phyloP scores from a whole-genome alignment of 345 rosid species.

The Eucalyptus camaldulensis region DNA sequence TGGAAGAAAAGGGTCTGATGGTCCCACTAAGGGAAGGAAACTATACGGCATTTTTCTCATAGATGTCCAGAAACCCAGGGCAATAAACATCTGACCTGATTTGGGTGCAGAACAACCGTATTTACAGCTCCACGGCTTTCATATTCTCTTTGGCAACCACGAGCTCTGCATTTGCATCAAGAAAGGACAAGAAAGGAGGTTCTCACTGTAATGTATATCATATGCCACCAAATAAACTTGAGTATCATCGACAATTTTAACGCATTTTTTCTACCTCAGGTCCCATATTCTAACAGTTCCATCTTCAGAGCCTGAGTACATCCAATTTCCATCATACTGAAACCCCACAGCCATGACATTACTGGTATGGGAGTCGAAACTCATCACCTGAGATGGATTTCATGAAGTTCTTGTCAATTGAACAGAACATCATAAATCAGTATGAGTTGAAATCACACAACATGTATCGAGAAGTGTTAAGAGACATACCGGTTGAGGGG shows the following conservation, averaged over 20 bases:
- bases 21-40: background rate
- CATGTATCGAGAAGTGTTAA: background rate
- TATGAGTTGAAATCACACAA: background rate
- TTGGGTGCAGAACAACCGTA: conserved; percentile 90
- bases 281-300: conserved; percentile 98
- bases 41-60: background rate
- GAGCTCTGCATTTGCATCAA: conserved; percentile 55
- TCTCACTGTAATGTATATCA: background rate
- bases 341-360: conserved; percentile 98
- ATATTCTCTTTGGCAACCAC: conserved; percentile 94
- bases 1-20: background rate
- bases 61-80: background rate
- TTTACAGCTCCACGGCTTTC: conserved; percentile 96
- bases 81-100: conserved; percentile 49
- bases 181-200: background rate
- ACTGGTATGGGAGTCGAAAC: conserved; percentile 86
- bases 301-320: conserved; percentile 99
- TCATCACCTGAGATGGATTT: conserved; percentile 44
- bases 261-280: conserved; percentile 37
- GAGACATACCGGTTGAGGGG: conserved; percentile 58
- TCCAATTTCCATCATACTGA: conserved; percentile 96
- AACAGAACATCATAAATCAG: background rate
- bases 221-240: background rate
- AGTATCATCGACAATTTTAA: background rate
- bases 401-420: background rate